Percentiles rank a stretch among this genome's conserved stretches.
Conservation (phyloP, 192 early-diverging fungal species). For the Coemansia sp. region DNA sequence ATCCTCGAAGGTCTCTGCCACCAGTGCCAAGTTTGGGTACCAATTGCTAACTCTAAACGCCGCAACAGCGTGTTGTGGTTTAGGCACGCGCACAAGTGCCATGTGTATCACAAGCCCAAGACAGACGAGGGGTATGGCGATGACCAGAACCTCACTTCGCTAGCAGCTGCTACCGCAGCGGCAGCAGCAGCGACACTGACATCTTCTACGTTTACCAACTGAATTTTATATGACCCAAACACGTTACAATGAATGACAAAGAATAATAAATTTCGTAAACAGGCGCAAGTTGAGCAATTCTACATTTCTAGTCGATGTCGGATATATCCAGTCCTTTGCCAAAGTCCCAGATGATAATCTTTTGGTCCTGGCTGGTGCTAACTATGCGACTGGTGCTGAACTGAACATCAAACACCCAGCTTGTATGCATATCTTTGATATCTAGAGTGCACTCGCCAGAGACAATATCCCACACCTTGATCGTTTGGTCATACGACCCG, state of each 20-base stretch:
- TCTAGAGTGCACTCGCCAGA: slow-evolving; percentile 75
- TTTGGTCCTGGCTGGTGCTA: slow-evolving; percentile 65
- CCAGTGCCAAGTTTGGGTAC: slow-evolving; percentile 81
- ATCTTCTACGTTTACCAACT: too few relatives aligned
- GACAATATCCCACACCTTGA: slow-evolving; percentile 91
- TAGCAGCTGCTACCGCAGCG: background rate
- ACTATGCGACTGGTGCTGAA: slow-evolving; percentile 81
- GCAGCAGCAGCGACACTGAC: background rate
- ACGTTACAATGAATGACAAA: too few relatives aligned
- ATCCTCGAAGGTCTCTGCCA: slow-evolving; percentile 78
- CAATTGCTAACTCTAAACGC: slow-evolving; percentile 71
- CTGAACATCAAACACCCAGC: slow-evolving; percentile 97
- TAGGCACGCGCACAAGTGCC: slow-evolving; percentile 84
- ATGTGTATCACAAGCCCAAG: slow-evolving; percentile 75
- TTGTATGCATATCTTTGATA: slow-evolving; percentile 72
- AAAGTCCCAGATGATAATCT: slow-evolving; percentile 58
- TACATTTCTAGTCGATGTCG: slow-evolving; percentile 23
- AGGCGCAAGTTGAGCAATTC: too few relatives aligned
- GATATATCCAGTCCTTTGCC: slow-evolving; percentile 43
- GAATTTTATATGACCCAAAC: too few relatives aligned
- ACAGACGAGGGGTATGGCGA: slow-evolving; percentile 22
- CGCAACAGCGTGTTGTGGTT: slow-evolving; percentile 81
- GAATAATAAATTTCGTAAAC: too few relatives aligned
- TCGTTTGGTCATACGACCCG: slow-evolving; percentile 91
- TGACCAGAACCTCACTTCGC: background rate